Evolutionary conservation across 768 basidiomycete species (phyloP).

Genomic region (Suillus cothurnatus): DNA sequence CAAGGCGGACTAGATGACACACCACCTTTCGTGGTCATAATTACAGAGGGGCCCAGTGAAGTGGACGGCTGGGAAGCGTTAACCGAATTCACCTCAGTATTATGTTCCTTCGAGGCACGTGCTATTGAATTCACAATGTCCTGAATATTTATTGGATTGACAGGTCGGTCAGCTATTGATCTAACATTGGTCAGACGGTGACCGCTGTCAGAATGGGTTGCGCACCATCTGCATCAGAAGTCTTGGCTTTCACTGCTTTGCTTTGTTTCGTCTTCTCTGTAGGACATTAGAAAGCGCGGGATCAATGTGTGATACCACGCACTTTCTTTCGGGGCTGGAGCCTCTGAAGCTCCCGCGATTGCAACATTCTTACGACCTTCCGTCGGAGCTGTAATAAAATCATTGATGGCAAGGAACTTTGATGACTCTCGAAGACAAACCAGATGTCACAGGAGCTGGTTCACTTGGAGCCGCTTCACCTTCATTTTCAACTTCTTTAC

Average conservation of each 20-base stretch:
- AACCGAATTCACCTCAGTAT: conserved; percentile 2
- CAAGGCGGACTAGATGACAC: conserved; percentile 30
- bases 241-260: background rate
- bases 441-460: background rate
- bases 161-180: conserved; percentile 1
- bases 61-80: background rate
- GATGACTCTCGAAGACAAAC: background rate
- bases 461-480: background rate
- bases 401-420: background rate
- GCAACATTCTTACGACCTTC: background rate
- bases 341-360: background rate
- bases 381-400: background rate
- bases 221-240: background rate
- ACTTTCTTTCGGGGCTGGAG: conserved; percentile 1
- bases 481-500: background rate
- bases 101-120: background rate
- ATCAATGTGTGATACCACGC: background rate
- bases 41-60: background rate
- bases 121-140: conserved; percentile 1
- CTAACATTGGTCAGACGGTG: conserved; percentile 2
- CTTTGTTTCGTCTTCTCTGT: conserved; percentile 1
- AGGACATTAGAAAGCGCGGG: background rate
- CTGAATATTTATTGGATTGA: background rate
- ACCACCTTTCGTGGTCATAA: conserved; percentile 2
- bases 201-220: background rate